Conservation (phyloP, 306 rosid species). For the Lagenaria siceraria region DNA sequence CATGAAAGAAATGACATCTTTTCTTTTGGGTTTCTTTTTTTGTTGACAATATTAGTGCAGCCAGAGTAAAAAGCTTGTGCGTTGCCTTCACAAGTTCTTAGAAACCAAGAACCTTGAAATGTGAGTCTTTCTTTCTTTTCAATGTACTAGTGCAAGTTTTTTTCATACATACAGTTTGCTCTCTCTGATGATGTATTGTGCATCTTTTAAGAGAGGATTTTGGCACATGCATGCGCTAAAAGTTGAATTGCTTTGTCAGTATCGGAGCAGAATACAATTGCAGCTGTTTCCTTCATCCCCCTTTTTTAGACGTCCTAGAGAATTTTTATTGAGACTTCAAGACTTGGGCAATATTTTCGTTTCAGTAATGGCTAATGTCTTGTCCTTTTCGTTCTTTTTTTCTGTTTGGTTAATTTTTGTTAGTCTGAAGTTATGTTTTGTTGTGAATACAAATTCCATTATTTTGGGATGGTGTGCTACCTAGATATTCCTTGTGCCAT, state of each 20-base stretch:
- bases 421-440: background rate
- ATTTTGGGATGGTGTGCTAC: background rate
- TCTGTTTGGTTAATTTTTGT: background rate
- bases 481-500: background rate
- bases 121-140: slow-evolving; percentile 32
- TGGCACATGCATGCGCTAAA: background rate
- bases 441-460: background rate
- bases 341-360: background rate
- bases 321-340: background rate
- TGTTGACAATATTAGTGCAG: slow-evolving; percentile 33
- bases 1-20: background rate
- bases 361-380: background rate
- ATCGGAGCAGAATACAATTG: background rate
- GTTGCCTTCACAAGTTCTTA: slow-evolving; percentile 23
- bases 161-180: background rate
- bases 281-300: background rate
- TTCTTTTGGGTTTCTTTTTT: background rate
- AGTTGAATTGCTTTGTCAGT: background rate
- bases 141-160: background rate
- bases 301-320: background rate
- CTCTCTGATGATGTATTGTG: background rate
- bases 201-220: background rate
- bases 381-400: background rate
- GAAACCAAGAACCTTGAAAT: slow-evolving; percentile 36
- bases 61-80: slow-evolving; percentile 44